These are phyloP conservation scores for Urochloa ruziziensis DNA, from an alignment of 176 grass and related monocot genomes.

Conservation along the genomic window DNA sequence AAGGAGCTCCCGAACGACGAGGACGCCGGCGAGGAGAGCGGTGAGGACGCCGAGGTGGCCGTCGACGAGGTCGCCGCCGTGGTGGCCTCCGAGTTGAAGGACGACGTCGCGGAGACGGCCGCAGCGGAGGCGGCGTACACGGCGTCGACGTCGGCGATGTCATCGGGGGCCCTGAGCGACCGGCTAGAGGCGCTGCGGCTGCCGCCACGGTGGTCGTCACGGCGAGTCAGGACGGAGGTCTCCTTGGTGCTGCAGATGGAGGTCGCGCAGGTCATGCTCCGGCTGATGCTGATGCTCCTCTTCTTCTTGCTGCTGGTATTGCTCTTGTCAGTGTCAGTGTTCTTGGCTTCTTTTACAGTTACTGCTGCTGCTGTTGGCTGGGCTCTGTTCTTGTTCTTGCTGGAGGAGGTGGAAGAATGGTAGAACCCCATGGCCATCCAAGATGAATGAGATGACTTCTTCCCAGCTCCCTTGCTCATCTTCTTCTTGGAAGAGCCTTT, in stretches of 20 bases:
- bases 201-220: not conserved
- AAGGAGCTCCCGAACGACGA: constrained; percentile 60
- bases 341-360: not conserved
- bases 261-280: constrained; percentile 41
- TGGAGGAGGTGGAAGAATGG: constrained; percentile 20
- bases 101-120: constrained; percentile 61
- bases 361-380: not conserved
- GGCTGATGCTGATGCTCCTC: constrained; percentile 29
- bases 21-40: constrained; percentile 39
- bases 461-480: constrained; percentile 4
- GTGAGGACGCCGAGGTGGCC: constrained; percentile 28
- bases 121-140: constrained; percentile 17
- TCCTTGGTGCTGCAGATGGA: constrained; percentile 64
- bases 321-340: not conserved
- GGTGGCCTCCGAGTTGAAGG: constrained; percentile 72
- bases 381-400: constrained; percentile 32
- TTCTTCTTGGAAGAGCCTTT: constrained; percentile 14
- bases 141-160: not conserved
- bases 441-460: not conserved
- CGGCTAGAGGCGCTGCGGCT: constrained; percentile 7
- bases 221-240: constrained; percentile 32
- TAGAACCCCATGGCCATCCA: constrained; percentile 25
- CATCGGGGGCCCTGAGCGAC: constrained; percentile 31
- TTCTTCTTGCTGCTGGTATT: constrained; percentile 14
- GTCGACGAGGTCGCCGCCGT: constrained; percentile 13